These are phyloP conservation scores for Candida vartiovaarae DNA, from an alignment of 805 yeast species.

Conservation along the genomic window DNA sequence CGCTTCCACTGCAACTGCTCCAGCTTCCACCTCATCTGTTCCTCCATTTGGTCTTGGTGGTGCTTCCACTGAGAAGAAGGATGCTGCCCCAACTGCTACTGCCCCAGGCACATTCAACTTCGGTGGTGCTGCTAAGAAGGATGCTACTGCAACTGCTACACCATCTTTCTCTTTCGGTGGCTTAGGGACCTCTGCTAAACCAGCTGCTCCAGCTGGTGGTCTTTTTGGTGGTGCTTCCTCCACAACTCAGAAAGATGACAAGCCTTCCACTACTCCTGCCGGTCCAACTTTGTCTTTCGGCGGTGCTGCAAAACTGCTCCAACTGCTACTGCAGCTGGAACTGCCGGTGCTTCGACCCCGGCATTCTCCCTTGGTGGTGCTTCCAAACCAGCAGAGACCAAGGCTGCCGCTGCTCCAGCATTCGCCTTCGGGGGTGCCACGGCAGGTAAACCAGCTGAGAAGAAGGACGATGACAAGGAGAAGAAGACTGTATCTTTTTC, in stretches of 20 bases:
- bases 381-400: conserved; percentile 5
- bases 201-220: background rate
- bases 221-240: background rate
- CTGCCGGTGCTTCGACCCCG: conserved; percentile 1
- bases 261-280: background rate
- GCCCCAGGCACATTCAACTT: conserved; percentile 17
- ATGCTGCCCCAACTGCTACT: conserved; percentile 1
- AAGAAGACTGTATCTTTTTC: conserved; percentile 25
- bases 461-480: conserved; percentile 10
- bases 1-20: conserved; percentile 1
- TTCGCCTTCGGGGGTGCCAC: conserved; percentile 18
- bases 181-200: background rate
- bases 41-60: background rate
- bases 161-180: conserved; percentile 9
- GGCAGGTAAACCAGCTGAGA: conserved; percentile 9
- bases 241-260: background rate
- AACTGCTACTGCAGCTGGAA: background rate
- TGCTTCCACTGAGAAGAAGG: background rate
- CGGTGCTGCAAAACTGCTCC: background rate
- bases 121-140: conserved; percentile 11
- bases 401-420: conserved; percentile 2
- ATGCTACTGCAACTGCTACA: conserved; percentile 6
- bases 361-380: conserved; percentile 24
- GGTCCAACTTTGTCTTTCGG: conserved; percentile 19
- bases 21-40: background rate